These are phyloP conservation scores for Mycosarcoma maydis DNA, from an alignment of 1,284 basidiomycete genomes.

Conservation along the genomic window DNA sequence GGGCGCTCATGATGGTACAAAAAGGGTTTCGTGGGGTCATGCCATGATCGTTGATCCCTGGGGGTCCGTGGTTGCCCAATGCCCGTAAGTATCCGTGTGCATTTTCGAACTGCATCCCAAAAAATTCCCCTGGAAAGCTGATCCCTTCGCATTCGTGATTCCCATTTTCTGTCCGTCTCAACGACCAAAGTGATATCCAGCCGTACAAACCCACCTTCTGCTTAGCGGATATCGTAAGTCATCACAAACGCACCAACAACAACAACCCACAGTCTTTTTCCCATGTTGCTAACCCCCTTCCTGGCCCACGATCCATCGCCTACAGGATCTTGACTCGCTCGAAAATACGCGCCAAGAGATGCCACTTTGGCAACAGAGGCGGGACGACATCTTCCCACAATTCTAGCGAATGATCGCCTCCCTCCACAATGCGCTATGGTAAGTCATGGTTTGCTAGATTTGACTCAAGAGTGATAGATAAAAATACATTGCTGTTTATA, in stretches of 20 bases:
- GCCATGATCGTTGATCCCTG: slow-evolving; percentile 66
- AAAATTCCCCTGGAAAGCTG: too few relatives aligned
- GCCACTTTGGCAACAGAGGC: slow-evolving; percentile 63
- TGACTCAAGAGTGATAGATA: slow-evolving; percentile 2
- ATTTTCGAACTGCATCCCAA: too few relatives aligned
- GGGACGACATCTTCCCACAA: slow-evolving; percentile 59
- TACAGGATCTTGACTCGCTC: slow-evolving; percentile 53
- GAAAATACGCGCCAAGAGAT: slow-evolving; percentile 56
- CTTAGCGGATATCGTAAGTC: slow-evolving; percentile 55
- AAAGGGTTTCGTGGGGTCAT: slow-evolving; percentile 63
- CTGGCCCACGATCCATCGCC: background rate
- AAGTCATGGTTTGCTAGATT: background rate
- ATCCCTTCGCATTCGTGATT: too few relatives aligned
- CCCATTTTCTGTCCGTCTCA: too few relatives aligned
- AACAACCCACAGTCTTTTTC: too few relatives aligned
- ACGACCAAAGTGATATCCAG: slow-evolving; percentile 48
- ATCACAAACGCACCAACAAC: background rate
- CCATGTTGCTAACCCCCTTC: too few relatives aligned
- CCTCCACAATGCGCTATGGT: background rate
- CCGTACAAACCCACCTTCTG: slow-evolving; percentile 61
- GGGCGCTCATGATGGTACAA: slow-evolving; percentile 62
- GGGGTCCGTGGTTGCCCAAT: slow-evolving; percentile 63
- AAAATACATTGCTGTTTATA: slow-evolving; percentile 26
- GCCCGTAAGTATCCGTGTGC: slow-evolving; percentile 44
- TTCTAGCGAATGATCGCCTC: slow-evolving; percentile 20